Percentiles rank a stretch among this genome's conserved stretches.
phyloP scores from a whole-genome alignment of 1,139 yeast genomes.

The Suhomyces bokatorum region DNA sequence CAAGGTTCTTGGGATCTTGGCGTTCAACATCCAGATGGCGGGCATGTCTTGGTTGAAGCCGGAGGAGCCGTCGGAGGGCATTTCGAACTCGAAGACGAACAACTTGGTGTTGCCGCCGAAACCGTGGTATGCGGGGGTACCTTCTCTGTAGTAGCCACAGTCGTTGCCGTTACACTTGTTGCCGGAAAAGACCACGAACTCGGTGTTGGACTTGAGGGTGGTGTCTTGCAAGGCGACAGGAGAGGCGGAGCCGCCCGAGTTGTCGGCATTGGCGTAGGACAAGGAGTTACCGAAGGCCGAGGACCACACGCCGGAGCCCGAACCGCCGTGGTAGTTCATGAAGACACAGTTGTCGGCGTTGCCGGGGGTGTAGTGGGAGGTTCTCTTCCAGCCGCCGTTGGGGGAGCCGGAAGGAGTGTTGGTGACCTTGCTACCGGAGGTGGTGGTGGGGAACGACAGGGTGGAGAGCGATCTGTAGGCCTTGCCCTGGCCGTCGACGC shows the following conservation, averaged over 20 bases:
- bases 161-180: constrained; percentile 49
- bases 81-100: constrained; percentile 69
- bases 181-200: constrained; percentile 62
- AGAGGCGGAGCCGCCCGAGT: constrained; percentile 39
- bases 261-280: constrained; percentile 36
- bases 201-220: constrained; percentile 56
- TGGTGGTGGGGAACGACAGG: constrained; percentile 15
- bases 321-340: constrained; percentile 30
- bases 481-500: constrained; percentile 11
- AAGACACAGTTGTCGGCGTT: constrained; percentile 25
- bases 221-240: constrained; percentile 54
- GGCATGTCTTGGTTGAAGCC: constrained; percentile 61
- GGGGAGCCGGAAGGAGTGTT: constrained; percentile 15
- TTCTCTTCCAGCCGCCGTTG: constrained; percentile 26
- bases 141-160: constrained; percentile 73
- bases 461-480: constrained; percentile 18
- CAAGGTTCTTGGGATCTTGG: constrained; percentile 76
- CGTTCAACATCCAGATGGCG: constrained; percentile 76
- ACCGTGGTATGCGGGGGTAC: constrained; percentile 74
- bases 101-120: constrained; percentile 64
- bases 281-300: constrained; percentile 28
- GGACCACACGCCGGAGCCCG: constrained; percentile 31
- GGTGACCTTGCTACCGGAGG: constrained; percentile 10
- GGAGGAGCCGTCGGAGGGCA: constrained; percentile 50
- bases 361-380: constrained; percentile 29